Conservation (phyloP, 108 stramenopile species). For the Nannochloropsis salina region DNA sequence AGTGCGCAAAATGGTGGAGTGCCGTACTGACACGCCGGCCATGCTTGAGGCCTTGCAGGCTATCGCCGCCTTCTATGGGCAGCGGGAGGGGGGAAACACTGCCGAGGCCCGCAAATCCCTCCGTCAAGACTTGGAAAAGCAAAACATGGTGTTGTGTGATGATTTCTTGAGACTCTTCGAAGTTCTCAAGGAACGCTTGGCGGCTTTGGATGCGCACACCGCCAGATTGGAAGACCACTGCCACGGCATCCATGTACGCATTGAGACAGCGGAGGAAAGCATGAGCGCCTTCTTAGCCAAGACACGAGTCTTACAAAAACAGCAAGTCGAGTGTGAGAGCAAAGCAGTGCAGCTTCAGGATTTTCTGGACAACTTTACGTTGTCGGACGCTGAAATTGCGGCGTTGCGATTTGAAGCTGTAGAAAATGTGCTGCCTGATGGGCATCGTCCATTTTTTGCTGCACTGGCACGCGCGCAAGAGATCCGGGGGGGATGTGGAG, state of each 20-base stretch:
- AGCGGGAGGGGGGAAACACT: constrained; percentile 42
- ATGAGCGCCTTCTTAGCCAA: constrained; percentile 41
- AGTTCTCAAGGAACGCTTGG: constrained; percentile 35
- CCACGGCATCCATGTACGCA: constrained; percentile 30
- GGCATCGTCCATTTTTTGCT: constrained; percentile 37
- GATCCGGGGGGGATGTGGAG: constrained; percentile 23
- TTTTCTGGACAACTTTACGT: constrained; percentile 34
- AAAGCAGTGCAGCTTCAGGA: constrained; percentile 33
- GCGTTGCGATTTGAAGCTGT: background rate
- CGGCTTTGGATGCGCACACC: constrained; percentile 30
- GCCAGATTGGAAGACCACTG: constrained; percentile 42
- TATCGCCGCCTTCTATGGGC: constrained; percentile 47
- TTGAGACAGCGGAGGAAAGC: constrained; percentile 34
- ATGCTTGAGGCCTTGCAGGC: constrained; percentile 54
- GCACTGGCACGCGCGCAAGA: constrained; percentile 37
- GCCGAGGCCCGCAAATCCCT: constrained; percentile 42
- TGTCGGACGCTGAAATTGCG: background rate
- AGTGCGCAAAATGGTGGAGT: constrained; percentile 54
- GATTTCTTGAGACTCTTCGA: constrained; percentile 45
- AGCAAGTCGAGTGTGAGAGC: constrained; percentile 26
- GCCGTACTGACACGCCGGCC: constrained; percentile 54
- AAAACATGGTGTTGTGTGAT: constrained; percentile 45
- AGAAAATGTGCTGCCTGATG: background rate
- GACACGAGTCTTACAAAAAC: constrained; percentile 33
- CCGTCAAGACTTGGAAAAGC: constrained; percentile 44